A percentile compares a stretch with the other conserved stretches of the same genome.
Conservation (phyloP, 345 rosid genomes). For the Passiflora organensis region DNA sequence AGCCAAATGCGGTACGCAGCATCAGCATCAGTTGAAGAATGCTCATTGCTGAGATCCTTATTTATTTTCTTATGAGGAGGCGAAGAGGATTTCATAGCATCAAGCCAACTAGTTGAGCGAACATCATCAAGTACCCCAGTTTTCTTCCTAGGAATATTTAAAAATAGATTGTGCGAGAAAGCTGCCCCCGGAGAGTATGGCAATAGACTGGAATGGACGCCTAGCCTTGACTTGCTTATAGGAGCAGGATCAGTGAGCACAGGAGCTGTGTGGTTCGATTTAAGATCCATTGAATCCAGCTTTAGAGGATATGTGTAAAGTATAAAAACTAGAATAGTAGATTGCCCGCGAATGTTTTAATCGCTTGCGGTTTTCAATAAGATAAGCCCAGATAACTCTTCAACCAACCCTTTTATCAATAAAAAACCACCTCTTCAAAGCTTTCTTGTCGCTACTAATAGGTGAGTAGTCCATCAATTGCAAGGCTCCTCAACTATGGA, state of each 20-base stretch:
- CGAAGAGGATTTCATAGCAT: conserved; percentile 85
- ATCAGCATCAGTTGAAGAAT: conserved; percentile 42
- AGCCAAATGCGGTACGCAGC: conserved; percentile 57
- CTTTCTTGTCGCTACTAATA: conserved; percentile 32
- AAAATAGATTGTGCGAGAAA: conserved; percentile 38
- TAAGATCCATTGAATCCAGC: conserved; percentile 69
- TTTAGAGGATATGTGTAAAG: conserved; percentile 2
- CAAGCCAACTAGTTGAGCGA: conserved; percentile 63
- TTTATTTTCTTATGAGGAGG: conserved; percentile 43
- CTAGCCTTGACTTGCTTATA: conserved; percentile 53
- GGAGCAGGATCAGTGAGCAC: conserved; percentile 67
- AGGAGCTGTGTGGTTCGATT: conserved; percentile 56
- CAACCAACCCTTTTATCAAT: conserved; percentile 42
- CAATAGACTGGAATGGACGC: conserved; percentile 34
- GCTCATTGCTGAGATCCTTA: conserved; percentile 37
- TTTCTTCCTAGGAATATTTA: conserved; percentile 68
- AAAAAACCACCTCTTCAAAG: conserved; percentile 44
- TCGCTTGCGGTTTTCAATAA: conserved; percentile 8
- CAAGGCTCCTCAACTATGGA: conserved; percentile 21
- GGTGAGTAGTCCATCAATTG: conserved; percentile 36
- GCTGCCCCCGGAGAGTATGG: conserved; percentile 46
- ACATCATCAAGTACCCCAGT: conserved; percentile 65
- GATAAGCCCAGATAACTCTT: conserved; percentile 12
- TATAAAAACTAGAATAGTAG: conserved; percentile 4
- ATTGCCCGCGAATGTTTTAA: conserved; percentile 12